Evolutionary conservation across 805 yeast species (phyloP).

Genomic region (Sugiyamaella valdiviana): DNA sequence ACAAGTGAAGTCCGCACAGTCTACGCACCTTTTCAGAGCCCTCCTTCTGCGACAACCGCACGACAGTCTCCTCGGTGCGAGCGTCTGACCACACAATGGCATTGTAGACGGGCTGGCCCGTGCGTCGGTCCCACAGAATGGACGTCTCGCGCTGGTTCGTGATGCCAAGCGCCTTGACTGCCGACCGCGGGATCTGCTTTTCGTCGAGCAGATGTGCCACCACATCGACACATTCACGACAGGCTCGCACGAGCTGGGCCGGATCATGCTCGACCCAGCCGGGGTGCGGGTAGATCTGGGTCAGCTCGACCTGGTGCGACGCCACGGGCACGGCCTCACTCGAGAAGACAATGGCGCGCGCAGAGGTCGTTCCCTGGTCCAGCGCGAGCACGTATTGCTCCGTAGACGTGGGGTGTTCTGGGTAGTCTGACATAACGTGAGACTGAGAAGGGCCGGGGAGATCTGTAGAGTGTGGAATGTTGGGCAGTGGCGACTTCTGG

Average conservation of each 20-base stretch:
- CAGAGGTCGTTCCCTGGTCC: slow-evolving; percentile 87
- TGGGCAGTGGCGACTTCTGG: too few species aligned
- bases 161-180: slow-evolving; percentile 71
- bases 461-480: background rate
- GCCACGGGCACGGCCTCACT: slow-evolving; percentile 71
- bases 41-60: slow-evolving; percentile 50
- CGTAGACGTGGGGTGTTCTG: background rate
- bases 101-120: slow-evolving; percentile 76
- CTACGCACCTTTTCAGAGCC: slow-evolving; percentile 52
- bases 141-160: slow-evolving; percentile 97
- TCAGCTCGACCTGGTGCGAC: slow-evolving; percentile 84
- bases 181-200: slow-evolving; percentile 30
- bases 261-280: slow-evolving; percentile 93
- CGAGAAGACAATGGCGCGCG: slow-evolving; percentile 77
- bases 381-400: slow-evolving; percentile 53
- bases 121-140: slow-evolving; percentile 69
- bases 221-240: slow-evolving; percentile 59
- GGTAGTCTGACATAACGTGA: slow-evolving; percentile 1
- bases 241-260: slow-evolving; percentile 69
- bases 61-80: slow-evolving; percentile 68
- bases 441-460: too few species aligned
- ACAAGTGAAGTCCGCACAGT: slow-evolving; percentile 78
- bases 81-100: slow-evolving; percentile 98
- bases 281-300: slow-evolving; percentile 38
- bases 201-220: slow-evolving; percentile 30